Percentiles rank a stretch among this genome's conserved stretches.
Evolutionary conservation across 805 yeast species (phyloP).

Genomic region (Blastobotrys parvus): DNA sequence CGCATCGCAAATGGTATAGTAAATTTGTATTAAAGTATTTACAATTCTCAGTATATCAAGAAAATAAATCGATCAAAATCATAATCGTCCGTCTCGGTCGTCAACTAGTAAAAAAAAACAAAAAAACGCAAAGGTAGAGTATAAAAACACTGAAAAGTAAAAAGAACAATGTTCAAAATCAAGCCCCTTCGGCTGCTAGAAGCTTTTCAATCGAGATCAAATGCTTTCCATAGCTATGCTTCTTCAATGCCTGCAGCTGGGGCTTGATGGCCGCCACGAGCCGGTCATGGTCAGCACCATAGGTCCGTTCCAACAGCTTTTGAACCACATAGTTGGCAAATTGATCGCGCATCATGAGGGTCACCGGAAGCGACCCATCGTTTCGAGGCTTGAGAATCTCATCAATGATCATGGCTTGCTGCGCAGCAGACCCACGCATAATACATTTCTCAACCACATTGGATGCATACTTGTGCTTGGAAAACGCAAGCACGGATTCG

Average conservation of each 20-base stretch:
- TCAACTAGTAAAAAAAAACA: too few species aligned
- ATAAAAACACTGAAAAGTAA: not conserved
- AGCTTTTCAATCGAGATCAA: constrained; percentile 74
- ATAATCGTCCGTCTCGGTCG: not conserved
- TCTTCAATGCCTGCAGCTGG: constrained; percentile 65
- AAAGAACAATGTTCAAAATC: not conserved
- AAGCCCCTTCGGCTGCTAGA: constrained; percentile 9
- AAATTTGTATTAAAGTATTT: too few species aligned
- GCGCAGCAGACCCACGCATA: constrained; percentile 55
- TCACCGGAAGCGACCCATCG: constrained; percentile 43
- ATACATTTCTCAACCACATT: constrained; percentile 96
- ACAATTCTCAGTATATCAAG: too few species aligned
- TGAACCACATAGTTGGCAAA: constrained; percentile 97
- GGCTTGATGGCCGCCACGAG: constrained; percentile 71
- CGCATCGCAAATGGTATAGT: too few species aligned
- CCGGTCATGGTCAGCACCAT: constrained; percentile 56
- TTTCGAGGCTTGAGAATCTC: constrained; percentile 38
- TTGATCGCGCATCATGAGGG: constrained; percentile 94
- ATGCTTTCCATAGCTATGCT: constrained; percentile 69
- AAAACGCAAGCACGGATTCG: constrained; percentile 65
- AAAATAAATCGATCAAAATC: not conserved
- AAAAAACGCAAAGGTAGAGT: too few species aligned
- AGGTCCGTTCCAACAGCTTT: constrained; percentile 77
- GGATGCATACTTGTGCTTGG: constrained; percentile 96
- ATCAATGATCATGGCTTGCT: constrained; percentile 53